Conservation (phyloP, 176 grass and related monocot species). For the Ensete glaucum region DNA sequence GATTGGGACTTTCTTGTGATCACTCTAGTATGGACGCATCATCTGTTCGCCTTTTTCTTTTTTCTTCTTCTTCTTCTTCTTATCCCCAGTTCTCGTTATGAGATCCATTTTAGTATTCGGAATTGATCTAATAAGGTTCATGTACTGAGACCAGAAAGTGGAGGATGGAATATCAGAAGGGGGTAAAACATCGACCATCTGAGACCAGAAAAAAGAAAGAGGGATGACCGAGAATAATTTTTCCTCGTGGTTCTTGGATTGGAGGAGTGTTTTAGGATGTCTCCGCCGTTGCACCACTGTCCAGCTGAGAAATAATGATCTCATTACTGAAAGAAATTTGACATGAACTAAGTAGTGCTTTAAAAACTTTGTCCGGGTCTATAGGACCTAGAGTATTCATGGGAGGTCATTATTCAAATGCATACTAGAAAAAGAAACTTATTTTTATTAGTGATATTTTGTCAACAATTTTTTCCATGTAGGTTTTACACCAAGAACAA, state of each 20-base stretch:
- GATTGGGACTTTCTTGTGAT: background rate
- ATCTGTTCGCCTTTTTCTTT: background rate
- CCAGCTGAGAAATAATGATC: background rate
- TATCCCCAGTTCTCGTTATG: background rate
- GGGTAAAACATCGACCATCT: background rate
- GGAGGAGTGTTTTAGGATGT: background rate
- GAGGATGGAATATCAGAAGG: background rate
- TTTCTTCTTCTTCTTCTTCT: background rate
- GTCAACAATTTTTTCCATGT: background rate
- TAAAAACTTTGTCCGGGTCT: background rate
- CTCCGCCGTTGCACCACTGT: background rate
- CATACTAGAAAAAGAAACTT: background rate
- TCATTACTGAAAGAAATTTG: background rate
- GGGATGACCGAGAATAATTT: background rate
- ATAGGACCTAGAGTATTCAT: background rate
- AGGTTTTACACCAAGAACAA: background rate
- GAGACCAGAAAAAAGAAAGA: background rate
- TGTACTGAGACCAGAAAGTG: background rate
- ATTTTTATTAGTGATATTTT: background rate
- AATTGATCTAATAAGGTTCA: background rate
- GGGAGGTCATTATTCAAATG: background rate
- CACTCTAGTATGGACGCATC: background rate
- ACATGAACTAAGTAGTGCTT: background rate
- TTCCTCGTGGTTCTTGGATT: background rate
- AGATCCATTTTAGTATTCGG: background rate